Evolutionary conservation across 2,329 filamentous ascomycete genomes (phyloP).

Genomic region (Paecilomyces variotii): DNA sequence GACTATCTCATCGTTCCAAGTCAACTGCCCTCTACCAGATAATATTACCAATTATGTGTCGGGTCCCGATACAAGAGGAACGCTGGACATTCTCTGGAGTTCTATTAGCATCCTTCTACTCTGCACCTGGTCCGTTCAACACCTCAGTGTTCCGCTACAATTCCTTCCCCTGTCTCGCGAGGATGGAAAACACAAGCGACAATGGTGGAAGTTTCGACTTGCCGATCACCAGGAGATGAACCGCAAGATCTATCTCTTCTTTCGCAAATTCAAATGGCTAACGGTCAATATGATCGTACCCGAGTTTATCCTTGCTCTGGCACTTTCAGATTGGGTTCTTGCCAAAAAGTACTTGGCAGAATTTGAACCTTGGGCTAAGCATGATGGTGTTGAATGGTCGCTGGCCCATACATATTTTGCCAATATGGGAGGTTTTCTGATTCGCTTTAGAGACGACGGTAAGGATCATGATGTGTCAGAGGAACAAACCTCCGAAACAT

Average conservation of each 20-base stretch:
- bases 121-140: constrained; percentile 15
- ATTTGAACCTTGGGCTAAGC: background rate
- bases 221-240: background rate
- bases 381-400: constrained; percentile 4
- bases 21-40: background rate
- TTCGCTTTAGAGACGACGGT: background rate
- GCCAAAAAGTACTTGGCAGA: background rate
- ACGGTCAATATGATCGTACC: background rate
- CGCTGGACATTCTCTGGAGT: constrained; percentile 15
- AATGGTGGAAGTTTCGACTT: background rate
- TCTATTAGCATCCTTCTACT: constrained; percentile 12
- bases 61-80: constrained; percentile 9
- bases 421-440: constrained; percentile 9
- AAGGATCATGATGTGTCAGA: background rate
- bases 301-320: background rate
- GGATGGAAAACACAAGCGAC: background rate
- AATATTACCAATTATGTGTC: constrained; percentile 7
- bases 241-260: background rate
- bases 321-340: background rate
- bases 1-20: background rate
- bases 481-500: too few species aligned
- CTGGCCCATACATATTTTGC: constrained; percentile 7
- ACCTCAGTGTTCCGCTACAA: constrained; percentile 12
- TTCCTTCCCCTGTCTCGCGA: background rate
- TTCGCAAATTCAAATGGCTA: constrained; percentile 1